Evolutionary conservation across 2,329 filamentous ascomycete genomes (phyloP), one percentile per base, ranked within the genome.

Genomic region (Elsinoe necatrix): DNA sequence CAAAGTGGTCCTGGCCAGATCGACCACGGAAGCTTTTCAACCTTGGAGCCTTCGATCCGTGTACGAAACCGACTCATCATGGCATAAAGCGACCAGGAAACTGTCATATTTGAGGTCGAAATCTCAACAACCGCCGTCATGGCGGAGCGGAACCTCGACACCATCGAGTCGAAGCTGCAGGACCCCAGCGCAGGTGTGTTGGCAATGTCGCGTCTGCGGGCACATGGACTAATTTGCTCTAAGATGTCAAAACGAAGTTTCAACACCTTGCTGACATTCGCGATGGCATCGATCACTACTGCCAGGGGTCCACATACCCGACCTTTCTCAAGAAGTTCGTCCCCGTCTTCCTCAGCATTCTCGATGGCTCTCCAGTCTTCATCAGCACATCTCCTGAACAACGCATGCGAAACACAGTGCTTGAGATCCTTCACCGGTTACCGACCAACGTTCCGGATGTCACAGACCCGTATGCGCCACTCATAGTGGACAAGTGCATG

Each of bases 361-460:
- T 99, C 54, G 85, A 86, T 67, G 89, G 89, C 56, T 84, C 86
- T 66, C 91, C 90, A 37, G 87, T 95, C 62, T 97, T 98, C 69
- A 86, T 92, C 64, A 95, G 88, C 70, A 89, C 85, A 66, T 95
- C 89, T 1, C 80, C 84, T 54, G 93, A 98, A 68, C 93, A 97
- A 79, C 95, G 90, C 81, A 77, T 98, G 62, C 89, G 93, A 61
- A 93, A 93, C 69, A 95, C 87, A 69, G 81, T 95, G 50, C 85
- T 99, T 63, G 95, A 98, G 72, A 95, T 96, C 63, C 78, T 99
- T 27, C 90, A 97, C 72, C 84, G 93, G 61, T 73, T 99, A 78
- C 90, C 72, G 64, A 84, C 76, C 79, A 82, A 79, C 37, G 85
- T 89, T 1, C 73, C 83, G 55, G 90, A 96, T 65, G 83, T 83